Evolutionary conservation across 129 eudicot species (phyloP).

Genomic region (Lactuca sativa): DNA sequence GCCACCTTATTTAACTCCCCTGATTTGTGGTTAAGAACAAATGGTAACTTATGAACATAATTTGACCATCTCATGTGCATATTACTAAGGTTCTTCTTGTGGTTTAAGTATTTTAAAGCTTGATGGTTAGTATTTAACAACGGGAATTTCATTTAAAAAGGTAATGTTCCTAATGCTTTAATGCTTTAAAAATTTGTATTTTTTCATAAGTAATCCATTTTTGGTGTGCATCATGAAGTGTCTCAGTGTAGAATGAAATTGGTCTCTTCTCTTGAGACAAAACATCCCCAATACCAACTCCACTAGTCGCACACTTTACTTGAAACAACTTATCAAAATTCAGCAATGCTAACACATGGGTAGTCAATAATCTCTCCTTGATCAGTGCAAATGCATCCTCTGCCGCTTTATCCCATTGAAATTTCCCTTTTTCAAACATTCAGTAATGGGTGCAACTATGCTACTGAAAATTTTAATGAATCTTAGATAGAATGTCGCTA

Average conservation of each 20-base stretch:
- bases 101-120: not conserved
- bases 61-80: not conserved
- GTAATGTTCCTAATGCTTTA: constrained; percentile 18
- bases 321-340: not conserved
- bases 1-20: not conserved
- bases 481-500: not conserved
- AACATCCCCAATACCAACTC: constrained; percentile 12
- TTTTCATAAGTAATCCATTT: constrained; percentile 7
- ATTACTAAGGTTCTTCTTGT: not conserved
- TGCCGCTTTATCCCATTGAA: not conserved
- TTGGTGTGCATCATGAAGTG: not conserved
- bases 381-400: not conserved
- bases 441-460: not conserved
- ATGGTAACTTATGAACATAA: not conserved
- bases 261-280: constrained; percentile 10
- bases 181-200: constrained; percentile 9
- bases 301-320: not conserved
- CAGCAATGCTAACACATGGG: not conserved
- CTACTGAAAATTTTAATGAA: not conserved
- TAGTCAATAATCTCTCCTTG: not conserved
- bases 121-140: not conserved
- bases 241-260: not conserved
- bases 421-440: constrained; percentile 1
- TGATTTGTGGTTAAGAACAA: not conserved
- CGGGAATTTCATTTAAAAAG: not conserved